These are phyloP conservation scores for Capronia americana DNA, from an alignment of 2,329 filamentous ascomycete genomes.

Conservation along the genomic window DNA sequence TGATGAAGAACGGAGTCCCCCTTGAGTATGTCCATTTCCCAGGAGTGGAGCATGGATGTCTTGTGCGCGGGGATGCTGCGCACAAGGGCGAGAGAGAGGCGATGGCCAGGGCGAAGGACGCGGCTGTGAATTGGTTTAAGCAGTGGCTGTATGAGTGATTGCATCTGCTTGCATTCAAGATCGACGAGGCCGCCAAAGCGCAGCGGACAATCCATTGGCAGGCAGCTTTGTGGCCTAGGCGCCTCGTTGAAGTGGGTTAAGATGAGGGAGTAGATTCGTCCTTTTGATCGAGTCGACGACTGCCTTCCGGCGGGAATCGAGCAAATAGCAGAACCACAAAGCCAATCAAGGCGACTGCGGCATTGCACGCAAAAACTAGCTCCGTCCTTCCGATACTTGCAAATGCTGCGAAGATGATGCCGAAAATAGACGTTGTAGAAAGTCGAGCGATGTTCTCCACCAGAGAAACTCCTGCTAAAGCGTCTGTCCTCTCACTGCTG, in stretches of 20 bases:
- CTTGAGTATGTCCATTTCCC: slow-evolving; percentile 62
- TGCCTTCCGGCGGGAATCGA: slow-evolving; percentile 37
- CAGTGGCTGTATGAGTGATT: slow-evolving; percentile 15
- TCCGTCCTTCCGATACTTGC: slow-evolving; percentile 65
- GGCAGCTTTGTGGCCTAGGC: neutral
- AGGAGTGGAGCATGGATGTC: slow-evolving; percentile 57
- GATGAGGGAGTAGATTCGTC: neutral
- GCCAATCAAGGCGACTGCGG: slow-evolving; percentile 43
- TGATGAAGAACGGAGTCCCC: slow-evolving; percentile 49
- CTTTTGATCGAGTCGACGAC: slow-evolving; percentile 21
- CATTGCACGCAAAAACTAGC: slow-evolving; percentile 72
- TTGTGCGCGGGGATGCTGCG: slow-evolving; percentile 50
- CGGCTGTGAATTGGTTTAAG: slow-evolving; percentile 55
- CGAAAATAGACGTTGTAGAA: slow-evolving; percentile 69
- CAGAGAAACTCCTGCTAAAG: slow-evolving; percentile 71
- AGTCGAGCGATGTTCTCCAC: slow-evolving; percentile 73
- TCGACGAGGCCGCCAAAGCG: neutral
- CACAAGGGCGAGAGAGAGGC: slow-evolving; percentile 51
- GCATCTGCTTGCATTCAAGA: neutral
- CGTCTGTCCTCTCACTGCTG: slow-evolving; percentile 64
- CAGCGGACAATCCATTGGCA: neutral
- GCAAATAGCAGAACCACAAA: slow-evolving; percentile 38
- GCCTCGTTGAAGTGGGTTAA: neutral
- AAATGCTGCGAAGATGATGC: slow-evolving; percentile 69
- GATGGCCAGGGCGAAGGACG: slow-evolving; percentile 57